Evolutionary conservation across 164 flowering plant genomes (phyloP).

Genomic region (Vitis riparia): DNA sequence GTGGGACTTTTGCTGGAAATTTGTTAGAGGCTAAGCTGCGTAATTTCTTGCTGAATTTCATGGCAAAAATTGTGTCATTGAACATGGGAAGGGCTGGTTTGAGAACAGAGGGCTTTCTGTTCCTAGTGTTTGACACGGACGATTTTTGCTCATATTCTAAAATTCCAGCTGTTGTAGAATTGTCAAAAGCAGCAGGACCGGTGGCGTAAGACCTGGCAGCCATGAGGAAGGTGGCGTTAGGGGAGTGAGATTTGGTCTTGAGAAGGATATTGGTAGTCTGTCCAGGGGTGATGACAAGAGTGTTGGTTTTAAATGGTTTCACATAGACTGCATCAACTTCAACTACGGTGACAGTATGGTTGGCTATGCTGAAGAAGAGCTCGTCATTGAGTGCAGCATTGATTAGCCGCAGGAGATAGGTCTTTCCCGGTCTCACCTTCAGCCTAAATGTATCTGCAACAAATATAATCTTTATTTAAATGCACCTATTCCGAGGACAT

Average conservation of each 20-base stretch:
- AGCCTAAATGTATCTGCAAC: slow-evolving; percentile 65
- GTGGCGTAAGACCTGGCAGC: slow-evolving; percentile 61
- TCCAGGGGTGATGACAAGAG: slow-evolving; percentile 64
- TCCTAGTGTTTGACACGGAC: not conserved
- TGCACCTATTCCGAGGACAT: too few relatives aligned
- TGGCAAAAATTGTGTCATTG: slow-evolving; percentile 49
- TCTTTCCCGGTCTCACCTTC: slow-evolving; percentile 66
- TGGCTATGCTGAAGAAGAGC: slow-evolving; percentile 78
- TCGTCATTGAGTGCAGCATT: slow-evolving; percentile 80
- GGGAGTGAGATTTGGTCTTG: slow-evolving; percentile 42
- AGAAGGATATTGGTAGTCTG: slow-evolving; percentile 78
- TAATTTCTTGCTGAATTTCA: slow-evolving; percentile 38
- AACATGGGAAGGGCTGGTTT: slow-evolving; percentile 50
- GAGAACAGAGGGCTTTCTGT: slow-evolving; percentile 31
- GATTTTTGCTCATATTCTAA: slow-evolving; percentile 39
- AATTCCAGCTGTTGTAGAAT: slow-evolving; percentile 55
- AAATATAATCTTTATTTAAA: not conserved
- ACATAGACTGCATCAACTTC: slow-evolving; percentile 69
- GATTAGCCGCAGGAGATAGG: slow-evolving; percentile 73
- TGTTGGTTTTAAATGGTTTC: slow-evolving; percentile 59
- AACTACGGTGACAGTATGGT: slow-evolving; percentile 64
- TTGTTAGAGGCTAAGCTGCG: slow-evolving; percentile 48
- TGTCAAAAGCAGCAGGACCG: slow-evolving; percentile 61
- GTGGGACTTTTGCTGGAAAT: slow-evolving; percentile 63
- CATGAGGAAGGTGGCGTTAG: slow-evolving; percentile 59